These are phyloP conservation scores for Scedosporium dehoogii DNA, from an alignment of 2,329 filamentous ascomycete species.

Conservation along the genomic window DNA sequence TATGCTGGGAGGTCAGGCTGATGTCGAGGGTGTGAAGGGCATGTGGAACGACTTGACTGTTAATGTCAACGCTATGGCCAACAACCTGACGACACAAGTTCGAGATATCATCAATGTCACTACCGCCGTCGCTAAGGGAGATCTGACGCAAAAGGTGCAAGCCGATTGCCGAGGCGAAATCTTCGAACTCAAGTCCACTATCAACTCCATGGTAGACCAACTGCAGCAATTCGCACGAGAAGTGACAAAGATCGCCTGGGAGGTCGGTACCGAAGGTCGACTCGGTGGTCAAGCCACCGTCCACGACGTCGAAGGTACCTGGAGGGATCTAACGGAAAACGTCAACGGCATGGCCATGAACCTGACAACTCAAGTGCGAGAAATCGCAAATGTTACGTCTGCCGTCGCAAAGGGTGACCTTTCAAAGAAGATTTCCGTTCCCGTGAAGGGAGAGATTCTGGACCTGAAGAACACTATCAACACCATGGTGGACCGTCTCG, in stretches of 20 bases:
- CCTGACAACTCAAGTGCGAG: slow-evolving; percentile 90
- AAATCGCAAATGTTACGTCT: slow-evolving; percentile 94
- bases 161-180: slow-evolving; percentile 89
- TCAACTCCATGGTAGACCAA: slow-evolving; percentile 99
- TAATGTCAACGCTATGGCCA: slow-evolving; percentile 82
- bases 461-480: slow-evolving; percentile 97
- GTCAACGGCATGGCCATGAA: slow-evolving; percentile 99
- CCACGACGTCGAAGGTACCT: slow-evolving; percentile 93
- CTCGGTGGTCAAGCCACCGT: slow-evolving; percentile 92
- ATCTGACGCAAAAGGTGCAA: slow-evolving; percentile 93
- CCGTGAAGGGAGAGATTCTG: slow-evolving; percentile 87
- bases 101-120: slow-evolving; percentile 86
- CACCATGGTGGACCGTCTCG: slow-evolving; percentile 94
- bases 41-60: slow-evolving; percentile 85
- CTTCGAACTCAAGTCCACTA: slow-evolving; percentile 89
- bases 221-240: slow-evolving; percentile 93
- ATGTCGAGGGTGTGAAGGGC: slow-evolving; percentile 74
- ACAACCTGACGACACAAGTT: slow-evolving; percentile 79
- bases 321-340: slow-evolving; percentile 89
- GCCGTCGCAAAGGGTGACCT: slow-evolving; percentile 91
- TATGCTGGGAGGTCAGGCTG: slow-evolving; percentile 71
- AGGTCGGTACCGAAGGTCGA: slow-evolving; percentile 92
- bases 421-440: slow-evolving; percentile 90
- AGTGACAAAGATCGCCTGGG: slow-evolving; percentile 90
- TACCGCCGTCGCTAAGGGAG: slow-evolving; percentile 67